Conservation (phyloP, 1,284 basidiomycete genomes). For the Vanrija sp. region DNA sequence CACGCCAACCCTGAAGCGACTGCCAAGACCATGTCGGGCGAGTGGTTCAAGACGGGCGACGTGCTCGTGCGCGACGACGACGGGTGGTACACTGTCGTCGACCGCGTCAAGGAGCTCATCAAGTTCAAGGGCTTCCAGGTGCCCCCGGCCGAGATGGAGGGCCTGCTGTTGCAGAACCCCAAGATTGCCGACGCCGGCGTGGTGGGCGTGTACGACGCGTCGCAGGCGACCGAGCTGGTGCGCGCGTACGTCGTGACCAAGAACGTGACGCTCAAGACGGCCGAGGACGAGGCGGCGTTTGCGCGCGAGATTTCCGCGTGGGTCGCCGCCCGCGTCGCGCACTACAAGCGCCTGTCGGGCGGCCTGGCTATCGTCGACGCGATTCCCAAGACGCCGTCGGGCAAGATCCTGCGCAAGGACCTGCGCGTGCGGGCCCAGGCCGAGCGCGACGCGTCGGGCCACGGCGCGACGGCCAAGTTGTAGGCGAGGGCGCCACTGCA, state of each 20-base stretch:
- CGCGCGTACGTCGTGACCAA: slow-evolving; percentile 37
- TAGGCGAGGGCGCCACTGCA: not conserved
- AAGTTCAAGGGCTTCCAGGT: slow-evolving; percentile 66
- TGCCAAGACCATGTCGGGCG: slow-evolving; percentile 55
- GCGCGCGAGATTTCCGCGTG: slow-evolving; percentile 57
- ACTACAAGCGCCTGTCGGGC: slow-evolving; percentile 52
- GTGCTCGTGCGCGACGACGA: slow-evolving; percentile 61
- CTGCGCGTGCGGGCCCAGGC: slow-evolving; percentile 25
- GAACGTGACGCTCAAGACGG: not conserved
- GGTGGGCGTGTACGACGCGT: slow-evolving; percentile 60
- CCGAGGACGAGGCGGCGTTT: slow-evolving; percentile 42
- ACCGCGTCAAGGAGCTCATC: slow-evolving; percentile 69
- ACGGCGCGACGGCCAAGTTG: not conserved
- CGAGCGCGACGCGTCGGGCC: slow-evolving; percentile 5
- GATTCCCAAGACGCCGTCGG: slow-evolving; percentile 49
- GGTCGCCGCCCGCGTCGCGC: slow-evolving; percentile 57
- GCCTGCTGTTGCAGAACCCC: slow-evolving; percentile 65
- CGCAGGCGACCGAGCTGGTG: slow-evolving; percentile 71
- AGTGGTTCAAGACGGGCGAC: slow-evolving; percentile 84
- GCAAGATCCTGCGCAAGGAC: slow-evolving; percentile 42
- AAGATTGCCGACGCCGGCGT: slow-evolving; percentile 67
- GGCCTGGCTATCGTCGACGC: slow-evolving; percentile 50
- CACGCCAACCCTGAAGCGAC: slow-evolving; percentile 65
- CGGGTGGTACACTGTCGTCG: slow-evolving; percentile 54
- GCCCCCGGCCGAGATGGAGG: slow-evolving; percentile 77